Evolutionary conservation across 495 filamentous ascomycete species (phyloP).

Genomic region (Cercophora sp.): DNA sequence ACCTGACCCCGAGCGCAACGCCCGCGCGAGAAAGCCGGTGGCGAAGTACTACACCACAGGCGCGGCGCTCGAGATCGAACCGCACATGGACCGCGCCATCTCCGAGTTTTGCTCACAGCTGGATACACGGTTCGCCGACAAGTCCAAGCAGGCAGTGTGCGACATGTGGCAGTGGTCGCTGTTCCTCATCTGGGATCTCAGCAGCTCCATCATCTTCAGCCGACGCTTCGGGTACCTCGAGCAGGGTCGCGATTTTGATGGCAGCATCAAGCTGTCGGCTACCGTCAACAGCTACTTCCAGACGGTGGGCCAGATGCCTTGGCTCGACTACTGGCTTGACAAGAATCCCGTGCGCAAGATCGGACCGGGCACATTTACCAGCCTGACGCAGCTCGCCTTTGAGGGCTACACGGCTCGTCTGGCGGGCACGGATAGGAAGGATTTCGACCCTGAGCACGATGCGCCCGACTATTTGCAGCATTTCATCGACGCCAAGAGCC

Average conservation of each 20-base stretch:
- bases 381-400: slow-evolving; percentile 21
- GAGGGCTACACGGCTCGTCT: slow-evolving; percentile 19
- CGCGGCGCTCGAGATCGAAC: slow-evolving; percentile 31
- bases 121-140: slow-evolving; percentile 27
- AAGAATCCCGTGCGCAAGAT: slow-evolving; percentile 26
- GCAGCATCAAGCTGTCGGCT: neutral
- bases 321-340: slow-evolving; percentile 26
- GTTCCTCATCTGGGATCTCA: slow-evolving; percentile 26
- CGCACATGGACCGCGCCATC: slow-evolving; percentile 32
- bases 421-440: slow-evolving; percentile 20
- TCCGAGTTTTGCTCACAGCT: slow-evolving; percentile 26
- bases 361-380: slow-evolving; percentile 21
- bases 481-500: slow-evolving; percentile 27
- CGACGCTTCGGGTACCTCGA: slow-evolving; percentile 34
- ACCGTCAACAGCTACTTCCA: slow-evolving; percentile 4
- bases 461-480: slow-evolving; percentile 27
- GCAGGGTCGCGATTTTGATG: slow-evolving; percentile 19
- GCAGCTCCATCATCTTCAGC: slow-evolving; percentile 28
- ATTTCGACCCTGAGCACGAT: slow-evolving; percentile 14
- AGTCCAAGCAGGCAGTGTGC: slow-evolving; percentile 12
- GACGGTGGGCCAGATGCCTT: slow-evolving; percentile 25
- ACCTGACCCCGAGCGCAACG: slow-evolving; percentile 18
- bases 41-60: slow-evolving; percentile 34
- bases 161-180: slow-evolving; percentile 11
- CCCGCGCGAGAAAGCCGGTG: slow-evolving; percentile 31